phyloP scores from a whole-genome alignment of 2,329 filamentous ascomycete genomes.

The Colletotrichum sp. region DNA sequence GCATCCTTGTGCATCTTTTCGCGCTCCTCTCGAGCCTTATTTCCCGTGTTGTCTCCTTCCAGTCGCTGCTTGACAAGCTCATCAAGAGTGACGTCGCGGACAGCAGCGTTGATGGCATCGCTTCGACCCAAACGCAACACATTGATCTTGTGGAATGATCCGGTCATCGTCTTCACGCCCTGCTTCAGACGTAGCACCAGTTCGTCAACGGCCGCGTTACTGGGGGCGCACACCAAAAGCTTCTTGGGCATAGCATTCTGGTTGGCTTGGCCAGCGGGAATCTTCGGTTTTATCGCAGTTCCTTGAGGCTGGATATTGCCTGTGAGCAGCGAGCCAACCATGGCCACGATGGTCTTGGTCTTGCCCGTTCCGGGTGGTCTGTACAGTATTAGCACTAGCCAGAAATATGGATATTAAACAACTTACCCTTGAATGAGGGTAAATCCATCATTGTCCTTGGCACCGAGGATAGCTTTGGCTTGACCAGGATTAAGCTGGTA shows the following conservation, averaged over 20 bases:
- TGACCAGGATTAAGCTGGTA: conserved; percentile 90
- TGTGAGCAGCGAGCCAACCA: conserved; percentile 86
- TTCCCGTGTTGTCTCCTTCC: conserved; percentile 62
- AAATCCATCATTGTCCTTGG: conserved; percentile 94
- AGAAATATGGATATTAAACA: conserved; percentile 2
- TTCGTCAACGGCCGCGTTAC: conserved; percentile 97
- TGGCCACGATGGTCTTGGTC: conserved; percentile 96
- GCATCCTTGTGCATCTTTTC: conserved; percentile 70
- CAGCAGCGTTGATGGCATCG: conserved; percentile 89
- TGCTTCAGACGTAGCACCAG: conserved; percentile 90
- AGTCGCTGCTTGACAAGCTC: conserved; percentile 83
- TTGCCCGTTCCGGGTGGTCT: conserved; percentile 96
- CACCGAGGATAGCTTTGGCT: conserved; percentile 88
- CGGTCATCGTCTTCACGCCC: conserved; percentile 80
- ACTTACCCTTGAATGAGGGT: conserved; percentile 88
- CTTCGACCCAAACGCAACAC: conserved; percentile 89
- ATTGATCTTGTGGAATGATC: conserved; percentile 76
- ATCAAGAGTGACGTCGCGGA: conserved; percentile 91
- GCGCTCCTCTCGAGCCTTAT: conserved; percentile 59
- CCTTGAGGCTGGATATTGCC: conserved; percentile 50
- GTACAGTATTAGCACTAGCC: conserved; percentile 32
- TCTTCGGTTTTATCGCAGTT: conserved; percentile 36
- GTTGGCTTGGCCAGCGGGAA: conserved; percentile 33
- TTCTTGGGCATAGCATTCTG: conserved; percentile 69
- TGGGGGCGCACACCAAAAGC: conserved; percentile 94